phyloP scores from a whole-genome alignment of 768 basidiomycete species.

The Podaxis carcinomalis region DNA sequence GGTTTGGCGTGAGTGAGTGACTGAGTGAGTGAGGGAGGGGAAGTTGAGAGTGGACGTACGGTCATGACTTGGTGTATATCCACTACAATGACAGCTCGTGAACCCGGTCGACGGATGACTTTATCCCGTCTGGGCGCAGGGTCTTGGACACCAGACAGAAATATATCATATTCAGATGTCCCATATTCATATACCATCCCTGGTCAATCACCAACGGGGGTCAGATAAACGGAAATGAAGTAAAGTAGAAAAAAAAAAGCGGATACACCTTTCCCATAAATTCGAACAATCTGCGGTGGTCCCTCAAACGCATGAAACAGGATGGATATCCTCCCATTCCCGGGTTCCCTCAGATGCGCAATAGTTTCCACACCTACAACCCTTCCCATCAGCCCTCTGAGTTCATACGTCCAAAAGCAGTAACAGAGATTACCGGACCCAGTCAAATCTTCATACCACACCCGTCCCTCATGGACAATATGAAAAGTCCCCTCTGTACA shows the following conservation, averaged over 20 bases:
- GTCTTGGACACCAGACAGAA: conserved; percentile 35
- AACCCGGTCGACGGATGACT: conserved; percentile 44
- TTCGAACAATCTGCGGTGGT: conserved; percentile 49
- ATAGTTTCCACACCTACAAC: conserved; percentile 36
- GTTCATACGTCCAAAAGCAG: too few relatives aligned
- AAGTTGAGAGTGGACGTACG: conserved; percentile 23
- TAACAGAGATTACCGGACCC: conserved; percentile 47
- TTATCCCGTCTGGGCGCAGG: not conserved
- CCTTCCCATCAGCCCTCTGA: not conserved
- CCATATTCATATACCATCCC: conserved; percentile 62
- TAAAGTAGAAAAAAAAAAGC: not conserved
- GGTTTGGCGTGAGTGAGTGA: not conserved
- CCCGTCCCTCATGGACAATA: conserved; percentile 43
- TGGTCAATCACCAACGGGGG: conserved; percentile 16
- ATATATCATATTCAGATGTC: conserved; percentile 51
- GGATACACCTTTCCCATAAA: conserved; percentile 52
- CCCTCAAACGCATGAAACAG: conserved; percentile 63
- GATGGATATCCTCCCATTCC: conserved; percentile 58
- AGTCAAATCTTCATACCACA: conserved; percentile 75
- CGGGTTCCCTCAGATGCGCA: conserved; percentile 40
- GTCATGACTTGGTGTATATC: conserved; percentile 55
- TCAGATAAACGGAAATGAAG: not conserved
- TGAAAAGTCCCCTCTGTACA: conserved; percentile 59
- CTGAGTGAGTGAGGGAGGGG: not conserved
- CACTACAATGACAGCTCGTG: conserved; percentile 56